These are phyloP conservation scores for Solanum hybrid DNA, from an alignment of 305 asterid genomes.

Conservation along the genomic window DNA sequence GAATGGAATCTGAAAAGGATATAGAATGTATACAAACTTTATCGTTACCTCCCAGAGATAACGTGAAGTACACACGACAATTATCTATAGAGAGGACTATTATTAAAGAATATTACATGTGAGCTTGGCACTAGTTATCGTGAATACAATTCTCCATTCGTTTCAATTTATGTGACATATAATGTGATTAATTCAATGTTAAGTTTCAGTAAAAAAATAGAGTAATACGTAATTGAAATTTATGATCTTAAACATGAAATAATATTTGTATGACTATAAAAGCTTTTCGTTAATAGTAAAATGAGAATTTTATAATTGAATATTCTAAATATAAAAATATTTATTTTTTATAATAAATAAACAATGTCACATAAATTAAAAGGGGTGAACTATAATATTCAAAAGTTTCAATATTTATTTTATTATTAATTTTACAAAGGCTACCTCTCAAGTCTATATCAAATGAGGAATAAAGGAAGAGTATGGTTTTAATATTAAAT, in stretches of 20 bases:
- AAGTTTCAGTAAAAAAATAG: background rate
- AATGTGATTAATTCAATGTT: background rate
- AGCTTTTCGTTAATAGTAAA: background rate
- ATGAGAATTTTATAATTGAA: background rate
- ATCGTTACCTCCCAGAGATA: background rate
- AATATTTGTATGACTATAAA: background rate
- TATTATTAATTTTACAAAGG: background rate
- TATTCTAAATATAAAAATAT: background rate
- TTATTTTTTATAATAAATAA: background rate
- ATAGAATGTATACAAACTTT: background rate
- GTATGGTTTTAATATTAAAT: background rate
- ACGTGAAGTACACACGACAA: background rate
- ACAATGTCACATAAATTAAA: background rate
- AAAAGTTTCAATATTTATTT: background rate
- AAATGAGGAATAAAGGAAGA: background rate
- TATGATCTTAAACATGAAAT: background rate
- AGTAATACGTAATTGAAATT: background rate
- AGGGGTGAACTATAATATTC: background rate
- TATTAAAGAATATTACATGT: background rate
- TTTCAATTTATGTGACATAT: background rate
- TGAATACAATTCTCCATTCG: background rate
- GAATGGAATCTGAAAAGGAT: rapidly evolving
- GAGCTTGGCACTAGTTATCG: background rate
- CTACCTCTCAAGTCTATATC: background rate
- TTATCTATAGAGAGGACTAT: background rate